Percentiles rank a stretch among this genome's conserved stretches.
Evolutionary conservation across 345 rosid species (phyloP).

Genomic region (Brassica nigra): DNA sequence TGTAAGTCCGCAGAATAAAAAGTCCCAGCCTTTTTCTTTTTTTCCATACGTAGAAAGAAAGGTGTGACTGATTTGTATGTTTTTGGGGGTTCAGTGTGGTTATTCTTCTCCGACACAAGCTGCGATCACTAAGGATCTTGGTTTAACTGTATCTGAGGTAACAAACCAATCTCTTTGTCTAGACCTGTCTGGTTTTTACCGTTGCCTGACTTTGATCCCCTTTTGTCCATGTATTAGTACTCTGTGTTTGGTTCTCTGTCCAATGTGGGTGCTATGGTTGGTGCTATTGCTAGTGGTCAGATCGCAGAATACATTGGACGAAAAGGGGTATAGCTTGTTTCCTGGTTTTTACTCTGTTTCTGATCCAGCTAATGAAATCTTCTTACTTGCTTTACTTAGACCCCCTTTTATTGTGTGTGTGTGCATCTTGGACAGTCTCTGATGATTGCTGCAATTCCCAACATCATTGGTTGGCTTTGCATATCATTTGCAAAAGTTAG

Average conservation of each 20-base stretch:
- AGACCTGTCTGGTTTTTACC: not conserved
- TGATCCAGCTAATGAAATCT: not conserved
- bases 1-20: constrained; percentile 42
- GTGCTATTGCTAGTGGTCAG: constrained; percentile 98
- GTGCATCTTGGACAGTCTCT: constrained; percentile 57
- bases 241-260: constrained; percentile 90
- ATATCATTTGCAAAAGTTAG: constrained; percentile 94
- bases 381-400: constrained; percentile 20
- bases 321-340: constrained; percentile 71
- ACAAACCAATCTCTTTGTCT: constrained; percentile 8
- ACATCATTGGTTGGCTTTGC: constrained; percentile 94
- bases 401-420: not conserved
- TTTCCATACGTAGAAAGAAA: not conserved
- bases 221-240: constrained; percentile 49
- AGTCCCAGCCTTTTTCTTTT: not conserved
- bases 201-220: constrained; percentile 36
- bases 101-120: constrained; percentile 94
- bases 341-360: not conserved
- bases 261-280: constrained; percentile 99
- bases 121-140: constrained; percentile 73
- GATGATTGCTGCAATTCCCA: constrained; percentile 96
- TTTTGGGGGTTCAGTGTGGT: constrained; percentile 55
- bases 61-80: not conserved
- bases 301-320: constrained; percentile 90
- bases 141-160: constrained; percentile 86